Conservation (phyloP, 192 early-diverging fungal genomes). For the Rhizophagus prolifer region DNA sequence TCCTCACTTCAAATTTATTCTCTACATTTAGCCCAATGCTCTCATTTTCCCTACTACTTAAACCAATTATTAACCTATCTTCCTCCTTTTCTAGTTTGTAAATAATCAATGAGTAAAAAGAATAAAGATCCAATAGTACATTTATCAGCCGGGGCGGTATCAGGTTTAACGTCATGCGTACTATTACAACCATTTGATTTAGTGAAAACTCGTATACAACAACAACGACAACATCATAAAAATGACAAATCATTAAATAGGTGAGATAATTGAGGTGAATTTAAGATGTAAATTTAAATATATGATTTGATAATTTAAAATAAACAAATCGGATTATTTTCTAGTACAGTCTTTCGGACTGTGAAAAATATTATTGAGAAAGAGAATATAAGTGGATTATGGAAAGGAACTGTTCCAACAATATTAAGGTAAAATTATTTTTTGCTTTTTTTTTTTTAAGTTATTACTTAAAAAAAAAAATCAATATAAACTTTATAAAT, state of each 20-base stretch:
- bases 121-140: constrained; percentile 52
- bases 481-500: neutral
- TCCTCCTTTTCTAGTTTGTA: neutral
- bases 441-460: neutral
- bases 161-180: constrained; percentile 75
- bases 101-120: neutral
- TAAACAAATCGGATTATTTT: too few relatives aligned
- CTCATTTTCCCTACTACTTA: too few relatives aligned
- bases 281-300: neutral
- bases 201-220: constrained; percentile 77
- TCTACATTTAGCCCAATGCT: too few relatives aligned
- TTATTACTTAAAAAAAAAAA: too few relatives aligned
- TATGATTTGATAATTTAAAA: too few relatives aligned
- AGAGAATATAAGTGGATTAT: constrained; percentile 66
- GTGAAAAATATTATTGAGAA: constrained; percentile 59
- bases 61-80: too few relatives aligned
- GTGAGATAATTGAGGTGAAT: constrained; percentile 32
- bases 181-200: constrained; percentile 89
- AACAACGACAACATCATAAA: constrained; percentile 55
- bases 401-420: constrained; percentile 78
- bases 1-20: too few relatives aligned
- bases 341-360: constrained; percentile 54
- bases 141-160: constrained; percentile 72
- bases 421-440: constrained; percentile 52
- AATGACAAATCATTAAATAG: constrained; percentile 43